These are phyloP conservation scores for Pyrenophora seminiperda DNA, from an alignment of 2,329 filamentous ascomycete genomes.

Conservation along the genomic window DNA sequence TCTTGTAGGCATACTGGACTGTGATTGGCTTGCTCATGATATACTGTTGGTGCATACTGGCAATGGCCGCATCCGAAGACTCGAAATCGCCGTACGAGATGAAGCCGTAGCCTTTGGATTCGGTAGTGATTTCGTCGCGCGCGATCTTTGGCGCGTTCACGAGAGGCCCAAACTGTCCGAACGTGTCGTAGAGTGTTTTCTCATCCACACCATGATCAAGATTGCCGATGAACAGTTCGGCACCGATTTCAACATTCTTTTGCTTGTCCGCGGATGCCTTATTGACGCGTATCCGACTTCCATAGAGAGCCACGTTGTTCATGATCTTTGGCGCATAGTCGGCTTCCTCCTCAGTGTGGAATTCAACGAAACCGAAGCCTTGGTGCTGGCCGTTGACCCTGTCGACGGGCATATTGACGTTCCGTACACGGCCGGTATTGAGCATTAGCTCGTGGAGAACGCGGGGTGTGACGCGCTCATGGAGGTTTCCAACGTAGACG, in stretches of 20 bases:
- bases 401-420: slow-evolving; percentile 97
- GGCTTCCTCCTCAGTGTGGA: slow-evolving; percentile 91
- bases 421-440: slow-evolving; percentile 94
- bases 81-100: slow-evolving; percentile 94
- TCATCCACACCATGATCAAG: slow-evolving; percentile 93
- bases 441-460: slow-evolving; percentile 98
- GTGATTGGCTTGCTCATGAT: slow-evolving; percentile 96
- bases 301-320: slow-evolving; percentile 92
- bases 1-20: slow-evolving; percentile 99
- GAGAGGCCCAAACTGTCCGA: slow-evolving; percentile 87
- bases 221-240: slow-evolving; percentile 96
- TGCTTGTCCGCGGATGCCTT: slow-evolving; percentile 94
- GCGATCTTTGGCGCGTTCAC: slow-evolving; percentile 84
- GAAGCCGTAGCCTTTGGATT: slow-evolving; percentile 95
- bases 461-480: slow-evolving; percentile 89
- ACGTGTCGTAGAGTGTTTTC: slow-evolving; percentile 93
- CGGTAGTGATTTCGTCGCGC: slow-evolving; percentile 78
- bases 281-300: slow-evolving; percentile 95
- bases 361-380: slow-evolving; percentile 98
- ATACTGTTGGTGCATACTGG: slow-evolving; percentile 94
- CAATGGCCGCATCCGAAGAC: slow-evolving; percentile 86
- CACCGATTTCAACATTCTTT: slow-evolving; percentile 89
- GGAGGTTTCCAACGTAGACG: slow-evolving; percentile 97
- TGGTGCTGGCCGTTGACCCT: slow-evolving; percentile 96
- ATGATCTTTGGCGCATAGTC: slow-evolving; percentile 96